Conservation (phyloP, 305 asterid species). For the Nicotiana rustica region DNA sequence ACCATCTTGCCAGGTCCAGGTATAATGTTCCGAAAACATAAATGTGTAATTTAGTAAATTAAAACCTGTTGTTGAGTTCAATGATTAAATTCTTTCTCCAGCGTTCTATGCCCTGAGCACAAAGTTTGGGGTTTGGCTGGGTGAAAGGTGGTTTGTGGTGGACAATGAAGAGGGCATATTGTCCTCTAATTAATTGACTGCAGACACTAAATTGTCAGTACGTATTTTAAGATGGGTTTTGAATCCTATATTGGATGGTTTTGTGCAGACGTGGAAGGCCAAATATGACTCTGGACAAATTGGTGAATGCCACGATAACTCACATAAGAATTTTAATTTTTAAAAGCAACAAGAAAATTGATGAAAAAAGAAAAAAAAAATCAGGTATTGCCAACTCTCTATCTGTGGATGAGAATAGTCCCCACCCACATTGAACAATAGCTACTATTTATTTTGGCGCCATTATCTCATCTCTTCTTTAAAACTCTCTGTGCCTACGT, state of each 20-base stretch:
- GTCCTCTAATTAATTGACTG: background rate
- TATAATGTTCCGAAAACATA: too few species aligned
- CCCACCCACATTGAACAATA: slow-evolving; percentile 46
- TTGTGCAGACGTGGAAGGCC: background rate
- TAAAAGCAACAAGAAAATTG: background rate
- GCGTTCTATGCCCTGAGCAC: background rate
- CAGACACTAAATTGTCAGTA: background rate
- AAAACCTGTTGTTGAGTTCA: background rate
- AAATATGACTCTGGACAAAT: background rate
- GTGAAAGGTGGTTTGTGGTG: background rate
- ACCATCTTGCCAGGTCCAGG: too few species aligned
- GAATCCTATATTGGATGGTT: background rate
- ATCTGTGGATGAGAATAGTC: slow-evolving; percentile 63
- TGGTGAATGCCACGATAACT: background rate
- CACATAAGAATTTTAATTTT: background rate
- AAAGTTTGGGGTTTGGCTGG: background rate
- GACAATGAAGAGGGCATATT: background rate
- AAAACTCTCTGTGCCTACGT: slow-evolving; percentile 40
- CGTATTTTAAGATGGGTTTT: background rate
- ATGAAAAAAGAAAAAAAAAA: background rate
- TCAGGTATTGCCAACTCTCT: slow-evolving; percentile 45
- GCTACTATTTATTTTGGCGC: slow-evolving; percentile 48
- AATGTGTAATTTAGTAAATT: background rate
- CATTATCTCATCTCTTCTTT: slow-evolving; percentile 35
- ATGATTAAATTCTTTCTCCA: background rate